Percentiles rank a stretch among this genome's conserved stretches.
phyloP scores from a whole-genome alignment of 257 asterid species.

The Mentha longifolia region DNA sequence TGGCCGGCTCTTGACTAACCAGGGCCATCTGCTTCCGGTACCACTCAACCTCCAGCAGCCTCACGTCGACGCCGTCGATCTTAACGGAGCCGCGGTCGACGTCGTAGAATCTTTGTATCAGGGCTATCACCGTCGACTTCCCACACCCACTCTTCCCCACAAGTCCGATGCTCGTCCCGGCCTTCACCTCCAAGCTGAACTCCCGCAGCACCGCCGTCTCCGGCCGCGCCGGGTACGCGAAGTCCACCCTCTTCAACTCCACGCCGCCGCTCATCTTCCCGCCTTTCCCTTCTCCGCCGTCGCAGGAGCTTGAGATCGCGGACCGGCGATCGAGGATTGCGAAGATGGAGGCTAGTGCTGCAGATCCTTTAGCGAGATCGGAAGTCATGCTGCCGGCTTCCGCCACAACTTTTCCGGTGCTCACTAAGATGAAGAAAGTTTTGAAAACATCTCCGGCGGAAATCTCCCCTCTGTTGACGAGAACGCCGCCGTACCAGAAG shows the following conservation, averaged over 20 bases:
- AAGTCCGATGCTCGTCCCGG: constrained; percentile 77
- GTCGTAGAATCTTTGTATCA: constrained; percentile 79
- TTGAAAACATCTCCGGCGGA: constrained; percentile 81
- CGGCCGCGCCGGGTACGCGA: constrained; percentile 71
- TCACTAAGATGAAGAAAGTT: constrained; percentile 74
- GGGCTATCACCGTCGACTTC: constrained; percentile 76
- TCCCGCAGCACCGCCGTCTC: constrained; percentile 50
- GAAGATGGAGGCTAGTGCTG: constrained; percentile 72
- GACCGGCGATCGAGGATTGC: constrained; percentile 73
- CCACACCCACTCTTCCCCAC: constrained; percentile 90
- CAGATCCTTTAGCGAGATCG: constrained; percentile 84
- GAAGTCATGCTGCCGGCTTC: constrained; percentile 98
- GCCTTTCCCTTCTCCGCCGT: constrained; percentile 45
- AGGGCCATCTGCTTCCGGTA: constrained; percentile 73
- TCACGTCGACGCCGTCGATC: constrained; percentile 67
- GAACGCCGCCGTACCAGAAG: constrained; percentile 84
- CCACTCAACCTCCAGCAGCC: constrained; percentile 63
- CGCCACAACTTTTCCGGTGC: constrained; percentile 85
- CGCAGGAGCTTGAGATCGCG: constrained; percentile 45
- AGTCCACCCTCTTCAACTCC: constrained; percentile 70
- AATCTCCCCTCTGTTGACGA: constrained; percentile 65
- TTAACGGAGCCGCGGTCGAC: constrained; percentile 57
- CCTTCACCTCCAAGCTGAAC: constrained; percentile 64
- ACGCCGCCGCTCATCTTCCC: constrained; percentile 55
- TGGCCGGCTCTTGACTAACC: constrained; percentile 86